Conservation (phyloP, 306 rosid genomes). For the Vicia sativa region DNA sequence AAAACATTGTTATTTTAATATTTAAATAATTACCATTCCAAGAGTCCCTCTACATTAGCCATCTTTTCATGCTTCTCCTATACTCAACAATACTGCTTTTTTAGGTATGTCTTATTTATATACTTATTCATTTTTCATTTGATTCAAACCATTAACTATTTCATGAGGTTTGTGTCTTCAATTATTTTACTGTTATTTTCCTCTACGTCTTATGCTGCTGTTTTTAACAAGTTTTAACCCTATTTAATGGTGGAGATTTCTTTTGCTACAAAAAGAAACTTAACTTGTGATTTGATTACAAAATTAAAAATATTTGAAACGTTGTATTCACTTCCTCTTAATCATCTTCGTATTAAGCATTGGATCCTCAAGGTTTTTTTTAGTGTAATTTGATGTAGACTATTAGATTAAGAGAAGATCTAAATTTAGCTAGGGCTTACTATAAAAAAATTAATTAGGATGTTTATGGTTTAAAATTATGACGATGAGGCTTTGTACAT, state of each 20-base stretch:
- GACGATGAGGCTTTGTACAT: no score
- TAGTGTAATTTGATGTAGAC: no score
- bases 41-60: conserved; percentile 35
- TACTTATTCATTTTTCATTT: conserved; percentile 46
- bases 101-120: conserved; percentile 40
- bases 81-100: conserved; percentile 26
- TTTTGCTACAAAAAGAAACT: background rate
- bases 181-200: conserved; percentile 13
- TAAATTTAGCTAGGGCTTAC: no score
- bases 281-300: no score
- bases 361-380: no score
- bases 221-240: background rate
- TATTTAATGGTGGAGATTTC: background rate
- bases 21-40: conserved; percentile 55
- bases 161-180: conserved; percentile 44
- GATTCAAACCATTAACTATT: conserved; percentile 32
- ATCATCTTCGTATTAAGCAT: no score
- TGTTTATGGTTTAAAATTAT: no score
- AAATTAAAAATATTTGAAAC: no score
- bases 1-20: no score
- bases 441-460: no score
- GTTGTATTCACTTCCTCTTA: no score
- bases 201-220: background rate
- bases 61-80: conserved; percentile 66
- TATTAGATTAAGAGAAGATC: no score